Conservation (phyloP, 108 stramenopile species). For the Stephanodiscus minutulus region DNA sequence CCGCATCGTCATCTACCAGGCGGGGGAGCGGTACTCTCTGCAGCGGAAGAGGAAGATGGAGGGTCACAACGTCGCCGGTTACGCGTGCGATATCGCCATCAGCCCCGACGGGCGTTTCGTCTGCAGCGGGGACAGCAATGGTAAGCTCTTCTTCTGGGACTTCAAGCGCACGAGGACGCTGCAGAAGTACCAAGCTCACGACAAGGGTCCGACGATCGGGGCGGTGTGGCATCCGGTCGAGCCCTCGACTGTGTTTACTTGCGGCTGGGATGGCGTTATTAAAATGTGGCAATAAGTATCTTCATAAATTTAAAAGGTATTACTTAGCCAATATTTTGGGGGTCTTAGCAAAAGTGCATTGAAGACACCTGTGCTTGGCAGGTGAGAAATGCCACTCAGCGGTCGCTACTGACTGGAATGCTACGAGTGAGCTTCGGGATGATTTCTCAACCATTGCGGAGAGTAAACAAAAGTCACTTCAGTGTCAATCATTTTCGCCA, state of each 20-base stretch:
- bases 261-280: conserved; percentile 99
- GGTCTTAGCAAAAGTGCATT: no score
- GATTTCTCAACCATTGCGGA: conserved; percentile 87
- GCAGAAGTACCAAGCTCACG: conserved; percentile 92
- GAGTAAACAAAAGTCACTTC: conserved; percentile 72
- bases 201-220: conserved; percentile 91
- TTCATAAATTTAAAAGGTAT: conserved; percentile 2
- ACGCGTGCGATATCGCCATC: conserved; percentile 93
- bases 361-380: no score
- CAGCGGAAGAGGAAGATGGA: conserved; percentile 93
- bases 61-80: conserved; percentile 96
- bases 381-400: no score
- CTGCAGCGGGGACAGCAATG: conserved; percentile 94
- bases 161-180: conserved; percentile 82
- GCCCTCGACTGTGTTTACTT: conserved; percentile 90
- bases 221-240: conserved; percentile 97
- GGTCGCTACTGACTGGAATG: no score
- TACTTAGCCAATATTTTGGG: neutral
- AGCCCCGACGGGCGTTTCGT: conserved; percentile 96
- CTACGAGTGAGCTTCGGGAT: conserved; percentile 46
- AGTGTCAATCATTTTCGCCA: conserved; percentile 72
- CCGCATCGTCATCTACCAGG: conserved; percentile 91
- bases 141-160: conserved; percentile 96
- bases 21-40: conserved; percentile 77
- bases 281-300: conserved; percentile 93